These are phyloP conservation scores for Yamadazyma buinensis DNA, from an alignment of 1,139 yeast genomes.

Conservation along the genomic window DNA sequence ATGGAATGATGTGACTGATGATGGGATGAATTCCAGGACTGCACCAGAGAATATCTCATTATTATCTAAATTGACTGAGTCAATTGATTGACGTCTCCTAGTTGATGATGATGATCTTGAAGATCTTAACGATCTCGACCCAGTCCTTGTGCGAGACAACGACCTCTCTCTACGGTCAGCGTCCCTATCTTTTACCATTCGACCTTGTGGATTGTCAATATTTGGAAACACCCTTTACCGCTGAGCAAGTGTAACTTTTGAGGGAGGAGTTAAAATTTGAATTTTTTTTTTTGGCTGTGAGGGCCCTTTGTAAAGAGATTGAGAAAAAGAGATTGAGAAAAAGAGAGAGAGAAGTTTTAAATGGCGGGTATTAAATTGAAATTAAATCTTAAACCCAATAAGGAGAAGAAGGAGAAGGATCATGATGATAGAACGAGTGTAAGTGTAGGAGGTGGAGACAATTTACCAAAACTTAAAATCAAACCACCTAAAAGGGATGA, in stretches of 20 bases:
- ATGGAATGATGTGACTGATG: slow-evolving; percentile 85
- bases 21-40: slow-evolving; percentile 82
- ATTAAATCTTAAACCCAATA: slow-evolving; percentile 21
- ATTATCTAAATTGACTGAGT: slow-evolving; percentile 41
- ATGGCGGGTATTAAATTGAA: slow-evolving; percentile 10
- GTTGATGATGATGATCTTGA: slow-evolving; percentile 7
- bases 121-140: slow-evolving; percentile 5
- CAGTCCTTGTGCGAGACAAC: not conserved
- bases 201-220: too few relatives aligned
- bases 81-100: slow-evolving; percentile 23
- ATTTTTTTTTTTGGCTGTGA: too few relatives aligned
- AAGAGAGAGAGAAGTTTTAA: too few relatives aligned
- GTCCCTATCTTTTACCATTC: too few relatives aligned
- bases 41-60: slow-evolving; percentile 89
- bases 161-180: not conserved
- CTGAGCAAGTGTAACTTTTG: too few relatives aligned
- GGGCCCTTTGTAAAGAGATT: too few relatives aligned
- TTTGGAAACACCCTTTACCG: too few relatives aligned
- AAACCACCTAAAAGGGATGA: slow-evolving; percentile 19
- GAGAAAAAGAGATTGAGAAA: too few relatives aligned
- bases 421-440: too few relatives aligned
- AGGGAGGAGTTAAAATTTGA: too few relatives aligned
- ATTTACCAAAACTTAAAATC: slow-evolving; percentile 17
- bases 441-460: too few relatives aligned
- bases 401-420: slow-evolving; percentile 1